Evolutionary conservation across 495 filamentous ascomycete species (phyloP).

Genomic region (Aspergillus steynii): DNA sequence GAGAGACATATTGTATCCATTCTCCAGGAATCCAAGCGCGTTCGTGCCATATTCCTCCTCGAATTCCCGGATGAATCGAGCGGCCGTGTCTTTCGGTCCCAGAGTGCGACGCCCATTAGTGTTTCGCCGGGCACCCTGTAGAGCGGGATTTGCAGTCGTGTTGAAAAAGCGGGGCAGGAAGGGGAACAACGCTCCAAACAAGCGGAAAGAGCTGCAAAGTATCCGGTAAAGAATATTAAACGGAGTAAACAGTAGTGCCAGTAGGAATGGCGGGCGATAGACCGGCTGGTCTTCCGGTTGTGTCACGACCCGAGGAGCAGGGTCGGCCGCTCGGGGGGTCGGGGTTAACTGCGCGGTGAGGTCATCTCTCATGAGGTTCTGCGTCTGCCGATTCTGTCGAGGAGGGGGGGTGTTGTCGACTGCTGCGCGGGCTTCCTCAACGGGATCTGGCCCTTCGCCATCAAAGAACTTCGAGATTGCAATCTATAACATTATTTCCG

Average conservation of each 20-base stretch:
- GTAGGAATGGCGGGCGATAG: slow-evolving; percentile 68
- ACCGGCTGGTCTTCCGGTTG: slow-evolving; percentile 63
- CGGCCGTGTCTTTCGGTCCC: slow-evolving; percentile 82
- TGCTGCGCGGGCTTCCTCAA: slow-evolving; percentile 73
- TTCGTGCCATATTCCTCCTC: slow-evolving; percentile 85
- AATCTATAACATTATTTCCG: slow-evolving; percentile 57
- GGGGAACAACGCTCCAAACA: slow-evolving; percentile 75
- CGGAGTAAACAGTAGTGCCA: slow-evolving; percentile 77
- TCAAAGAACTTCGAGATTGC: slow-evolving; percentile 97
- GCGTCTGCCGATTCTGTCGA: slow-evolving; percentile 53
- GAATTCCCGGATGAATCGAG: slow-evolving; percentile 86
- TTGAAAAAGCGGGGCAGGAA: slow-evolving; percentile 76
- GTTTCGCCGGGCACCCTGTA: slow-evolving; percentile 54
- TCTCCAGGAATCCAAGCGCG: slow-evolving; percentile 72
- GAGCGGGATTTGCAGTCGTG: slow-evolving; percentile 47
- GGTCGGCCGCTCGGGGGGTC: slow-evolving; percentile 32
- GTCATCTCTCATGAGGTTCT: slow-evolving; percentile 61
- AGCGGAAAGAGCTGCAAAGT: slow-evolving; percentile 58
- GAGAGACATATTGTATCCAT: slow-evolving; percentile 84
- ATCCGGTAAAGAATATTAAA: slow-evolving; percentile 75
- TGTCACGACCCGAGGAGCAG: slow-evolving; percentile 80
- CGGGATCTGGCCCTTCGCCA: slow-evolving; percentile 80
- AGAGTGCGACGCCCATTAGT: slow-evolving; percentile 70
- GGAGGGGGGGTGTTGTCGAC: slow-evolving; percentile 57
- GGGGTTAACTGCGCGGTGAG: slow-evolving; percentile 47